Evolutionary conservation across 2,329 filamentous ascomycete genomes (phyloP).

Genomic region (Eurotiales sp.): DNA sequence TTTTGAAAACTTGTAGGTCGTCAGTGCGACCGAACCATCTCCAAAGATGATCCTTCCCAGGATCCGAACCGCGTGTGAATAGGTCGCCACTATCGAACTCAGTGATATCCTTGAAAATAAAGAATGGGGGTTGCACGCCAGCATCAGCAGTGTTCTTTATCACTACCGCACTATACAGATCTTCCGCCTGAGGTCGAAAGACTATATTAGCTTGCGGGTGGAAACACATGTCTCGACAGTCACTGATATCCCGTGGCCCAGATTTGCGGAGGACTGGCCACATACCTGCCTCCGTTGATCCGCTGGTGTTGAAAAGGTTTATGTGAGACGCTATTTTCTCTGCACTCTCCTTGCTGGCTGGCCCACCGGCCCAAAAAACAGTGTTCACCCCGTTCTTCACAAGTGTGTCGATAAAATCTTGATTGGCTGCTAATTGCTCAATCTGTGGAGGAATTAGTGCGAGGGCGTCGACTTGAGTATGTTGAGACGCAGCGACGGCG

Average conservation of each 20-base stretch:
- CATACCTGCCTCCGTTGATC: slow-evolving; percentile 8
- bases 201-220: slow-evolving; percentile 5
- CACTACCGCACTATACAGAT: slow-evolving; percentile 5
- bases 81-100: slow-evolving; percentile 13
- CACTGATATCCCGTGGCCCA: slow-evolving; percentile 4
- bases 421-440: slow-evolving; percentile 15
- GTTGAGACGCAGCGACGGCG: slow-evolving; percentile 9
- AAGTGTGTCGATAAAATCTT: slow-evolving; percentile 11
- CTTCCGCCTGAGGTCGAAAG: slow-evolving; percentile 1
- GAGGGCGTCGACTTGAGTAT: slow-evolving; percentile 10
- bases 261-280: slow-evolving; percentile 8
- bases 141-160: neutral
- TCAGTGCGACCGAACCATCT: slow-evolving; percentile 14
- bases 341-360: neutral
- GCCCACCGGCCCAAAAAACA: slow-evolving; percentile 5
- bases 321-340: neutral
- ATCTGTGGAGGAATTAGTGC: slow-evolving; percentile 14
- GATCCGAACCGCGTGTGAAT: slow-evolving; percentile 4
- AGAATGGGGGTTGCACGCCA: slow-evolving; percentile 11
- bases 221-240: slow-evolving; percentile 4
- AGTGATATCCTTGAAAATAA: neutral
- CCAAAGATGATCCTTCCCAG: slow-evolving; percentile 9
- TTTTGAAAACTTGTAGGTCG: slow-evolving; percentile 20
- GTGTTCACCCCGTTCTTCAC: slow-evolving; percentile 1
- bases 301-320: neutral